Evolutionary conservation across 805 yeast species (phyloP), one percentile per base, ranked within the genome.

Genomic region (Scheffersomyces ergatensis): DNA sequence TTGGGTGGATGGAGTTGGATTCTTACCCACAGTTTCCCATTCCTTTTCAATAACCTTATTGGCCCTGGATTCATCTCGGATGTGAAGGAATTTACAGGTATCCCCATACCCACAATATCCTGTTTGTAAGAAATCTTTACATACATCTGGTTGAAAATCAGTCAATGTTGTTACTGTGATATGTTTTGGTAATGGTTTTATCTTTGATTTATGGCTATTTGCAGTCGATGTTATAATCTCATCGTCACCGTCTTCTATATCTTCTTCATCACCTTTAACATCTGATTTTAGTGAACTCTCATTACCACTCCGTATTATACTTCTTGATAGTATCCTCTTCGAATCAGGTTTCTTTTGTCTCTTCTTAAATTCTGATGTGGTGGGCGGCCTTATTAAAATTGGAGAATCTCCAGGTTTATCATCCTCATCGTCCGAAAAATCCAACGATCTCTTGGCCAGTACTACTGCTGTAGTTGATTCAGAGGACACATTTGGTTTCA

Each of bases 81-180:
- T 78, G 58, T 93, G 99, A 26, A 92, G 60, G 60, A 93, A 93
- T 65, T 93, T 93, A 67, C 99, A 93, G 26, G 93, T 84, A 53
- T 93, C 99, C 7, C 99, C 99, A 58, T 84, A 93, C 5, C 97
- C 97, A 72, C 99, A 93, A 57, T 81, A 90, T 0, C 99, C 99
- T 0, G 95, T 90, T 50, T 84, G 85, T 43, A 80, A 76, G 60
- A 77, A 93, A 60, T 93, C 98, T 55, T 92, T 93, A 58, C 99
- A 93, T 2, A 93, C 83, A 55, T 93, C 97, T 1, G 95, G 90
- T 57, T 88, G 96, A 55, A 83, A 93, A 55, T 93, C 99, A 29
- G 85, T 74, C 2, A 82, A 67, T 0, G 87, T 82, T 0, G 89
- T 85, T 11, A 83, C 74, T 34, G 78, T 72, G 21, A 90, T 72